Evolutionary conservation across 1,139 yeast genomes (phyloP).

Genomic region (Debaryomycetaceae sp.): DNA sequence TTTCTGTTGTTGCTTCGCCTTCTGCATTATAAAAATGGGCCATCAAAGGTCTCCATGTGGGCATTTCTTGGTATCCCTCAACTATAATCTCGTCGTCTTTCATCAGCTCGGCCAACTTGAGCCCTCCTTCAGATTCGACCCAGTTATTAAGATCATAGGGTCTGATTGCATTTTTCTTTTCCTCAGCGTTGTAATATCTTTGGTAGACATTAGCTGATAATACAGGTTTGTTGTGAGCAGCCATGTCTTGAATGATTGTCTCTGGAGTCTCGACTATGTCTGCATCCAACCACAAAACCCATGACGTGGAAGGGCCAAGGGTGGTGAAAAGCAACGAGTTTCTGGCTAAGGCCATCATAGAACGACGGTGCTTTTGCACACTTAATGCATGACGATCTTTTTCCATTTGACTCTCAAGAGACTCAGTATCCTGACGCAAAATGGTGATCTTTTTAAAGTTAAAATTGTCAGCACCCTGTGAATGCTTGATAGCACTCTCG

Average conservation of each 20-base stretch:
- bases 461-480: constrained; percentile 54
- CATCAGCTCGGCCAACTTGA: constrained; percentile 66
- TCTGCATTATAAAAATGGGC: constrained; percentile 74
- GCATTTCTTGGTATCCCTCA: constrained; percentile 89
- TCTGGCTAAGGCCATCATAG: constrained; percentile 90
- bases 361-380: constrained; percentile 87
- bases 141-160: constrained; percentile 96
- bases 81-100: constrained; percentile 86
- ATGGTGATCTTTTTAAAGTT: constrained; percentile 79
- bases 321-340: constrained; percentile 90
- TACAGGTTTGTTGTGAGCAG: constrained; percentile 82
- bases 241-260: constrained; percentile 79
- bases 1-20: constrained; percentile 59
- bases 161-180: constrained; percentile 58
- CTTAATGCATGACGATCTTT: constrained; percentile 68
- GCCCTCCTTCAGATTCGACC: constrained; percentile 89
- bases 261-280: constrained; percentile 88
- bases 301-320: constrained; percentile 81
- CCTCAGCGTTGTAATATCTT: constrained; percentile 60
- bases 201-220: constrained; percentile 92
- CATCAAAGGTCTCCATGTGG: constrained; percentile 95
- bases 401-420: constrained; percentile 65
- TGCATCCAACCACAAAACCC: constrained; percentile 96
- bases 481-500: constrained; percentile 64
- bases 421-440: constrained; percentile 83